Base-by-base conservation (phyloP, 2,329 filamentous ascomycete species). In the Fusarium nisikadoi region DNA sequence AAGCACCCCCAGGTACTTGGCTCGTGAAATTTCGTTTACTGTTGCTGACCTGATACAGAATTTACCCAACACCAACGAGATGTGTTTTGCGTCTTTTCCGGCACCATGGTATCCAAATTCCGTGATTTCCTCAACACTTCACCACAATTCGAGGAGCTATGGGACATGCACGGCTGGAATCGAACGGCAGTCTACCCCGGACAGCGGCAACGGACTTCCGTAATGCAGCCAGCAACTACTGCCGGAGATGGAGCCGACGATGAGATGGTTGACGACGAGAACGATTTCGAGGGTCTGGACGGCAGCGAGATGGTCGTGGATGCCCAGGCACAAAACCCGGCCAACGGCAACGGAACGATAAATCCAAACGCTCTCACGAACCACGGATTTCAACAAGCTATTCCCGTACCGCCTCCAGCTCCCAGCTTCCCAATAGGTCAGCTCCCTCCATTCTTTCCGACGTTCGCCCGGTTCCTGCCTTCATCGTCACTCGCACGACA, bases 31-130 rank as follows among this genome's bases (percentile, higher is more conserved):
- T 16, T 6, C 14, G n/a, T 27, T 6, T 39, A 13, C 52, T 31
- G 17, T 43, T 62, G 54, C 79, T 83, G 60, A 83, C 68, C 27
- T 14, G 9, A 23, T 35, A 16, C 62, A 91, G 96, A 98, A 81
- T 99, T 99, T 80, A 98, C 95, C 23, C 93, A 95, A 50, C 94
- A 98, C 79, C 96, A 99, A 81, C 91, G 96, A 70, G 92, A 95
- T 57, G 94, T 98, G 12, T 99, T 99, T 80, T 99, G 96, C 79
- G 96, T 99, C 59, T 99, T 99, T 81, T 98, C 95, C 4, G 95
- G 96, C 10, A 88, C 89, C 31, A 95, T 95, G 61, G 95, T 99
- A 4, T 85, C 86, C 45, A 89, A 89, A 43, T 89, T 99, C 31
- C 92, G 95, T 45, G 88, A 91, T 33, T 93, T 94, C 78, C 86